Conservation (phyloP, 176 grass and related monocot genomes). For the Dendrocalamus sinicus region DNA sequence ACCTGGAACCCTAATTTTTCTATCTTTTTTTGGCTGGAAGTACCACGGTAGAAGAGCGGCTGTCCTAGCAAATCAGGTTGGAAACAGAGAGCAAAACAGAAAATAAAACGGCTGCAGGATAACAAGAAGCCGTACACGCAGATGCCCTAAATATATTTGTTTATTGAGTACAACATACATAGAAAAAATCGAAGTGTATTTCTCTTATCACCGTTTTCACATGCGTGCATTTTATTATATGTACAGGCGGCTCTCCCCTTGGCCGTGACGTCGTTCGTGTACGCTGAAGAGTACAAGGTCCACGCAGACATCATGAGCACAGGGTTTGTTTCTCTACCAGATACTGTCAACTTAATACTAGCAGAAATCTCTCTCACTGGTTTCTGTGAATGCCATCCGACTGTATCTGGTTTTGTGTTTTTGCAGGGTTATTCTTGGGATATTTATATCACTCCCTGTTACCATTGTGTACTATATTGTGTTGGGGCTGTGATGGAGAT, state of each 20-base stretch:
- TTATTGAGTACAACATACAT: no score
- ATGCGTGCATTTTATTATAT: not conserved
- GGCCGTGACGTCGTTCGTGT: constrained; percentile 85
- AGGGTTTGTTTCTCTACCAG: constrained; percentile 47
- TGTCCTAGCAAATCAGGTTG: not conserved
- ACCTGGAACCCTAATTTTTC: not conserved
- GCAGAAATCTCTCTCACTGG: not conserved
- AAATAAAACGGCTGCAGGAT: not conserved
- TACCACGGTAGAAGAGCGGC: not conserved
- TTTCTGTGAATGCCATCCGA: not conserved
- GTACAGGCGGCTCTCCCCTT: constrained; percentile 74
- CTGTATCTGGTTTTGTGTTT: not conserved
- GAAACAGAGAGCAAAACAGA: not conserved
- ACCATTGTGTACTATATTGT: constrained; percentile 81
- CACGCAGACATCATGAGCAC: constrained; percentile 98
- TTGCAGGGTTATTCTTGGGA: constrained; percentile 83
- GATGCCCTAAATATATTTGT: not conserved
- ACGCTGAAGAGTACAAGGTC: constrained; percentile 84
- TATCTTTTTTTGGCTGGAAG: not conserved
- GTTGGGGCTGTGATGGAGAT: constrained; percentile 40
- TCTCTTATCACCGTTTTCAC: constrained; percentile 4
- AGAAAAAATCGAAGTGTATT: not conserved
- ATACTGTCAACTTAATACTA: not conserved
- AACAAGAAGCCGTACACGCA: not conserved
- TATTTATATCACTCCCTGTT: constrained; percentile 73